Evolutionary conservation across 2,329 filamentous ascomycete genomes (phyloP), one percentile per base, ranked within the genome.

Genomic region (Pyrenophora tritici-repentis): DNA sequence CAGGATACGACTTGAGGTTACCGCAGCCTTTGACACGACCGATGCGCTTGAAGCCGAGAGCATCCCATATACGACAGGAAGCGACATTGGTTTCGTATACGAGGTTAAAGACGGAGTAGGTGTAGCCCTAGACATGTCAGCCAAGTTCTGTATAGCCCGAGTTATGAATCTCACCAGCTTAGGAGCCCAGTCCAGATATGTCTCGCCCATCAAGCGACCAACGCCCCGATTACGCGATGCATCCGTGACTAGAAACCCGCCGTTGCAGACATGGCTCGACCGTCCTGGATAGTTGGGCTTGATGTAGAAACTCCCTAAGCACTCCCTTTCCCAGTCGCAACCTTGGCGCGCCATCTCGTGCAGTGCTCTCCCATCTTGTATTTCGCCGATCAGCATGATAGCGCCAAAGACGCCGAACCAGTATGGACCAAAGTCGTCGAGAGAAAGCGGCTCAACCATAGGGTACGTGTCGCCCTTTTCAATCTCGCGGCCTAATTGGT

Each of bases 11-110:
- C 56, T 77, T 78, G 31, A 81, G 68, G 48, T 76, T 78, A n/a
- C 78, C 79, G 48, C 76, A 78, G 24, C 76, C 78, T 49, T 78
- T 79, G 62, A 96, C 87, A 44, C 89, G 85, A 16, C 91, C 91
- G 68, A 96, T 94, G 50, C 91, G 86, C 80, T 95, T 94, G 79
- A 96, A 96, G 52, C 91, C 91, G 24, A 96, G 82, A 1, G 87
- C 89, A 74, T 96, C 91, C 91, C 91, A 96, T 67, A 96, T 91
- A 57, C 88, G 87, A 72, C 91, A 92, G 26, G 89, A 93, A 1
- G 89, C 91, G 18, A 94, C 88, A 73, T 96, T 96, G 59, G 89
- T 95, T 79, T 96, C 91, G 77, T 96, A 96, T 6, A 96, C 91
- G 42, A 96, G 83, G 73, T 96, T 96, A 81, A 96, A 96, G 56